These are phyloP conservation scores for Apophysomyces variabilis DNA, from an alignment of 371 early-diverging fungal genomes.

Conservation along the genomic window DNA sequence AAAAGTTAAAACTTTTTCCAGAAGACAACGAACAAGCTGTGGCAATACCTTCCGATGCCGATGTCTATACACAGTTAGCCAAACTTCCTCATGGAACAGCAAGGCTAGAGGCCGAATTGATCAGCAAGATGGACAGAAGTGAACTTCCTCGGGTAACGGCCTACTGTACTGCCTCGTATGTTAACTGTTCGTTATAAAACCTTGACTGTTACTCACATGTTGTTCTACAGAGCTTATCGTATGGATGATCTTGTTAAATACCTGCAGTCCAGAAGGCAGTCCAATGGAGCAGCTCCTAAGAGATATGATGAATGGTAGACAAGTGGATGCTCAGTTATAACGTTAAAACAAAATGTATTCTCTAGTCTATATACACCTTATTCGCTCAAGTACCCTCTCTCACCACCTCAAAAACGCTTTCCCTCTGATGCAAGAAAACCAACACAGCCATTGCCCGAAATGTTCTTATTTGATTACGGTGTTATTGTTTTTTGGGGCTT, in stretches of 20 bases:
- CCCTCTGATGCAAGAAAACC: conserved; percentile 20
- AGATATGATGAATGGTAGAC: conserved; percentile 56
- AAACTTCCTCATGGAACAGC: conserved; percentile 55
- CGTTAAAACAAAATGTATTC: background rate
- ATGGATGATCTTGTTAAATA: conserved; percentile 63
- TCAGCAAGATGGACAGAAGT: conserved; percentile 50
- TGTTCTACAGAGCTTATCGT: conserved; percentile 53
- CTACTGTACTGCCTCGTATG: conserved; percentile 84
- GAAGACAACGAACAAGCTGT: conserved; percentile 68
- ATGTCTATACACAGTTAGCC: conserved; percentile 54
- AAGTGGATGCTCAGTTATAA: background rate
- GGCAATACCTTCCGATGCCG: conserved; percentile 24
- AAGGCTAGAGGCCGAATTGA: conserved; percentile 45
- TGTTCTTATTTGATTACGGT: conserved; percentile 93
- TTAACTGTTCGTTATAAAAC: background rate
- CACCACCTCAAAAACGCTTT: conserved; percentile 33
- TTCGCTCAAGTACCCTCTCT: conserved; percentile 42
- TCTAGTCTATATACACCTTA: conserved; percentile 52
- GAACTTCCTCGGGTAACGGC: conserved; percentile 80
- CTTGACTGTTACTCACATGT: background rate
- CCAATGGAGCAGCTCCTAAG: conserved; percentile 49
- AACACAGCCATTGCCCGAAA: conserved; percentile 51
- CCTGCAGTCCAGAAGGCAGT: conserved; percentile 46
- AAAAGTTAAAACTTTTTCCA: conserved; percentile 91
- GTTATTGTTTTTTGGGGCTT: conserved; percentile 97